A percentile compares a stretch with the other conserved stretches of the same genome.
Conservation (phyloP, 306 rosid genomes). For the Vigna unguiculata region DNA sequence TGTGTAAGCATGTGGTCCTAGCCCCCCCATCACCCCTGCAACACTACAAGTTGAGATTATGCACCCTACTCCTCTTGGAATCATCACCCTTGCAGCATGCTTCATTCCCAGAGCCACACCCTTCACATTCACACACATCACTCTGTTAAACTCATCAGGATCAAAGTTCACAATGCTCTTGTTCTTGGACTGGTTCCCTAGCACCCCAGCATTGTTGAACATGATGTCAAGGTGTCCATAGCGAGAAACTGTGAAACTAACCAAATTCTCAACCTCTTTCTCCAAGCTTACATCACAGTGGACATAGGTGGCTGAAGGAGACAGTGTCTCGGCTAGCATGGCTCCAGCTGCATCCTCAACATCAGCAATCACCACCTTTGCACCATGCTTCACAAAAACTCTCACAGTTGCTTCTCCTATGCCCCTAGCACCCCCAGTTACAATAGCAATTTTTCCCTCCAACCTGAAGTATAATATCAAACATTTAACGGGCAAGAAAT, state of each 20-base stretch:
- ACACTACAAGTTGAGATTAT: constrained; percentile 81
- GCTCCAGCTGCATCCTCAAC: constrained; percentile 65
- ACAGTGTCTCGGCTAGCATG: constrained; percentile 60
- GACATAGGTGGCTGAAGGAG: constrained; percentile 60
- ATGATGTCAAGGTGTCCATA: constrained; percentile 78
- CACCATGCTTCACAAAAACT: constrained; percentile 78
- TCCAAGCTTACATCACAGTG: constrained; percentile 82
- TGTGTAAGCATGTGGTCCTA: constrained; percentile 91
- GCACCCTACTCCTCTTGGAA: constrained; percentile 66
- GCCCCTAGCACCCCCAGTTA: constrained; percentile 88
- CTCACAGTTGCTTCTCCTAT: constrained; percentile 84
- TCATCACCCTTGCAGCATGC: constrained; percentile 91
- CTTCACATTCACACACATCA: constrained; percentile 84
- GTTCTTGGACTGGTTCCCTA: constrained; percentile 70
- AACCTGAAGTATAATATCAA: constrained; percentile 50
- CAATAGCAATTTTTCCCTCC: constrained; percentile 87
- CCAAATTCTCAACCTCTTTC: constrained; percentile 63
- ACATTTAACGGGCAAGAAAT: neutral
- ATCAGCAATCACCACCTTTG: constrained; percentile 81
- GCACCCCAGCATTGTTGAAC: constrained; percentile 89
- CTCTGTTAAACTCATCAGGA: constrained; percentile 64
- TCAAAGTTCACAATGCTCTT: constrained; percentile 84
- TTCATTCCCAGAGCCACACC: constrained; percentile 88
- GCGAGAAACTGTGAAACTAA: constrained; percentile 55
- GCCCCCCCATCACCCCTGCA: constrained; percentile 79